These are phyloP conservation scores for Schizonepeta tenuifolia DNA, from an alignment of 257 asterid genomes.

Conservation along the genomic window DNA sequence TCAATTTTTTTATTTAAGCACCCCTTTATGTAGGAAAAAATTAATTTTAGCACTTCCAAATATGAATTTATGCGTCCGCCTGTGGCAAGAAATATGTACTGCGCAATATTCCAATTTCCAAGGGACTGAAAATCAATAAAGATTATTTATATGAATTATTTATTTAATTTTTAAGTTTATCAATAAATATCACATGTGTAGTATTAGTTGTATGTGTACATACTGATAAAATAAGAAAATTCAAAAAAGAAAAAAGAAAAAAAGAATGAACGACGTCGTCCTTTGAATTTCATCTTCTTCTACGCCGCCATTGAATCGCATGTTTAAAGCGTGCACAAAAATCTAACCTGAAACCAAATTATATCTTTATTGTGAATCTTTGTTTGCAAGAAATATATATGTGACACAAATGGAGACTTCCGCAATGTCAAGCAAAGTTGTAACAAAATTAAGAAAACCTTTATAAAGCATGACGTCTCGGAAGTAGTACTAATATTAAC, in stretches of 20 bases:
- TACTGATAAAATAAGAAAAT: not conserved
- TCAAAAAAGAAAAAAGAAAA: not conserved
- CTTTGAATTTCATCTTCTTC: constrained; percentile 23
- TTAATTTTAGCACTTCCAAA: too few relatives aligned
- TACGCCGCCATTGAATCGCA: constrained; percentile 61
- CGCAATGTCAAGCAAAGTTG: not conserved
- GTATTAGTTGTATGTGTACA: not conserved
- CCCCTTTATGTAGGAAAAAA: too few relatives aligned
- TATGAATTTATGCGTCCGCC: too few relatives aligned
- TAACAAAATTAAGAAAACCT: too few relatives aligned
- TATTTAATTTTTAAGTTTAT: not conserved
- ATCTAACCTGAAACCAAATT: constrained; percentile 44
- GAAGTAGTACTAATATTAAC: too few relatives aligned
- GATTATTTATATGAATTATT: not conserved
- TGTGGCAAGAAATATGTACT: not conserved
- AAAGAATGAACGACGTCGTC: not conserved
- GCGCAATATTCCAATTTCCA: not conserved
- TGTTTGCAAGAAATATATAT: too few relatives aligned
- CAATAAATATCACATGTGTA: not conserved
- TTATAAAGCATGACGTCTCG: too few relatives aligned
- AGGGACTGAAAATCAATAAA: not conserved
- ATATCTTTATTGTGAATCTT: not conserved
- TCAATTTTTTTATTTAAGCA: too few relatives aligned
- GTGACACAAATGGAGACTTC: too few relatives aligned
- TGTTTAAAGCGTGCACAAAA: constrained; percentile 61